phyloP scores from a whole-genome alignment of 116 monocot species.

The Dioscorea cayenensis region DNA sequence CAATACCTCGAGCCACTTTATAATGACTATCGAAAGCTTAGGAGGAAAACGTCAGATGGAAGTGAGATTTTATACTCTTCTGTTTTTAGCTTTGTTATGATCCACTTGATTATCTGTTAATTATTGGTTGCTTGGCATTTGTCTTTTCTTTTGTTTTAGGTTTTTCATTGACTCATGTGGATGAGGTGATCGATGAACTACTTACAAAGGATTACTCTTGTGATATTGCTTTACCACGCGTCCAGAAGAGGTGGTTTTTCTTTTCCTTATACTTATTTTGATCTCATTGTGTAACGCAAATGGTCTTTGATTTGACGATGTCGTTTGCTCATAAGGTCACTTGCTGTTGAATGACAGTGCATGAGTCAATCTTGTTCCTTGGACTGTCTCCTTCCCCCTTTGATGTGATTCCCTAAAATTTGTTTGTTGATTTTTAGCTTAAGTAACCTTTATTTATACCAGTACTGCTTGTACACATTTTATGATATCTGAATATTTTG shows the following conservation, averaged over 20 bases:
- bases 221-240: constrained; percentile 78
- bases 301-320: neutral
- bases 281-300: neutral
- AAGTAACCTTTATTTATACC: too few relatives aligned
- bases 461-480: neutral
- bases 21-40: constrained; percentile 88
- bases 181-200: constrained; percentile 87
- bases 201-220: constrained; percentile 86
- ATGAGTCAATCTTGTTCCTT: too few relatives aligned
- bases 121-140: neutral
- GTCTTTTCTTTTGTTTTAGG: constrained; percentile 17
- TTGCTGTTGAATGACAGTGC: too few relatives aligned
- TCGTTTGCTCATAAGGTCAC: too few relatives aligned
- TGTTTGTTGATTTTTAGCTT: too few relatives aligned
- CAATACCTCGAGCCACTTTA: constrained; percentile 93
- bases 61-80: constrained; percentile 23
- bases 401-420: too few relatives aligned
- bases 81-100: neutral
- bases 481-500: neutral
- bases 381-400: too few relatives aligned
- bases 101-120: neutral
- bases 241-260: constrained; percentile 62
- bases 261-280: neutral
- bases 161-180: constrained; percentile 75
- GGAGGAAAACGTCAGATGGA: constrained; percentile 61